Evolutionary conservation across 164 flowering plant species (phyloP), one percentile per base, ranked within the genome.

Genomic region (Sedum album): DNA sequence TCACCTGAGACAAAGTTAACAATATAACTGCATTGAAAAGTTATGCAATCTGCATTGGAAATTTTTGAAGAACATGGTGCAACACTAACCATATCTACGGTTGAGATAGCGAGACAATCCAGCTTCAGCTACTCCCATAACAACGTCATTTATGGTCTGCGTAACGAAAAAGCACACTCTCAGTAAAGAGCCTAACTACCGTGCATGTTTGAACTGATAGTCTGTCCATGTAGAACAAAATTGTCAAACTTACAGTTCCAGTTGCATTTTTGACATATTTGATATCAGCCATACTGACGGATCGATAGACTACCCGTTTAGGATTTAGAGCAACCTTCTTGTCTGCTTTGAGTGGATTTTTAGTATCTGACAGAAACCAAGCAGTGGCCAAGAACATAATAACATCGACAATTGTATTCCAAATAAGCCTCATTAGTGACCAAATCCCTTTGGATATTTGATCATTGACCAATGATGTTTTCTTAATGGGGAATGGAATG

Each of bases 271-370:
- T 88, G 39, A 88, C 74, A 36, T 80, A 49, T 77, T 86, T 86
- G 6, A 88, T 60, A 18, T 88, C 90, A 67, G 86, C 87, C 66
- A 88, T 66, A 71, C 82, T 80, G 15, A 88, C 72, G 0, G 76
- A 82, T 66, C 80, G 69, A 35, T 78, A 81, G 25, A 86, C 83
- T 31, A 82, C 62, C 9, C 86, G 41, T 48, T 74, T 72, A 2
- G 81, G 64, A 1, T 31, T 70, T 2, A 3, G 13, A 41, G 73
- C 82, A 49, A 70, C 70, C 1, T 78, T 85, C 5, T 68, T 71
- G 0, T 62, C 41, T 10, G 81, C 81, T 66, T 77, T 83, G 1
- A 88, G n/a, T 10, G 84, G 87, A 4, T 83, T 86, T 36, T 79
- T 70, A 0, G 80, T 75, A 35, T 88, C 93, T 49, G 71, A 80